Percentiles rank a stretch among this genome's conserved stretches.
These are phyloP conservation scores for Lactuca saligna DNA, from an alignment of 129 eudicot species.

Conservation along the genomic window DNA sequence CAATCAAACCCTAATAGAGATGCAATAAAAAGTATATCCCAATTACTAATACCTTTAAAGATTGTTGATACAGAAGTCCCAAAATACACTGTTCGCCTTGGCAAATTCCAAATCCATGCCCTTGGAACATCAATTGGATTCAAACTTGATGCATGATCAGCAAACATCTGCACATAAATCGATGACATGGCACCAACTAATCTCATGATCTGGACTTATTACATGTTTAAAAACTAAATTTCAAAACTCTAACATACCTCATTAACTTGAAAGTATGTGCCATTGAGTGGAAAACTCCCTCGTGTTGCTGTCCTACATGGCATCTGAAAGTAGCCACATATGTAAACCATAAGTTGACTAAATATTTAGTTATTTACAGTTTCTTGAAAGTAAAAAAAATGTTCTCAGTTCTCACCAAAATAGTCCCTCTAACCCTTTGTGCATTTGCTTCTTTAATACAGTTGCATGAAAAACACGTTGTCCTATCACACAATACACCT, in stretches of 20 bases:
- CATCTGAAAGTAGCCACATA: slow-evolving; percentile 52
- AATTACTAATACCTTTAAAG: slow-evolving; percentile 59
- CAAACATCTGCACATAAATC: slow-evolving; percentile 64
- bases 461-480: slow-evolving; percentile 71
- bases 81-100: slow-evolving; percentile 77
- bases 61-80: slow-evolving; percentile 90
- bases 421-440: slow-evolving; percentile 84
- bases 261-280: slow-evolving; percentile 95
- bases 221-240: not conserved
- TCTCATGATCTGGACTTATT: not conserved
- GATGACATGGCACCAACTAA: not conserved
- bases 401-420: slow-evolving; percentile 67
- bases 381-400: slow-evolving; percentile 4
- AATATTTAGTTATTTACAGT: not conserved
- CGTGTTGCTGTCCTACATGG: slow-evolving; percentile 97
- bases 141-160: slow-evolving; percentile 89
- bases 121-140: slow-evolving; percentile 83
- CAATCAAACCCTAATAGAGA: not conserved
- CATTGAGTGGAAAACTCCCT: slow-evolving; percentile 97
- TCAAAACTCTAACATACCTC: slow-evolving; percentile 52
- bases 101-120: slow-evolving; percentile 64
- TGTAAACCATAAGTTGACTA: slow-evolving; percentile 5
- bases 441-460: slow-evolving; percentile 67
- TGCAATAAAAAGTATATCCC: not conserved
- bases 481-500: slow-evolving; percentile 51